Conservation (phyloP, 2,329 filamentous ascomycete species). For the Neonectria hederae region DNA sequence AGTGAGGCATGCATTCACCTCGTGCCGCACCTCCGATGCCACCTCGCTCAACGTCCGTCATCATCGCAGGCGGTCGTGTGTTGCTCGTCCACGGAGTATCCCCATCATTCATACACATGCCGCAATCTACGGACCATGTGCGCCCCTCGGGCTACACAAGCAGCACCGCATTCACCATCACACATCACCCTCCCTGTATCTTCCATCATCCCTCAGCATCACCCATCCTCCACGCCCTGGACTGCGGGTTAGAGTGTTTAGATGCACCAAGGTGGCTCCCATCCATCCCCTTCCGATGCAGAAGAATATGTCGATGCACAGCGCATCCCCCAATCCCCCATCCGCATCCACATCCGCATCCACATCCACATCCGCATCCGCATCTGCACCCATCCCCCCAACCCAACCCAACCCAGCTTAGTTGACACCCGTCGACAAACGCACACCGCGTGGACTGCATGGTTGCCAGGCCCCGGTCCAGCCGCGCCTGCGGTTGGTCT, state of each 20-base stretch:
- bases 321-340: conserved; percentile 37
- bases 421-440: conserved; percentile 25
- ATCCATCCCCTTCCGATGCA: conserved; percentile 32
- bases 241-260: conserved; percentile 23
- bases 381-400: conserved; percentile 23
- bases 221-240: conserved; percentile 7
- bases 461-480: conserved; percentile 27
- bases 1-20: conserved; percentile 11
- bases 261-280: conserved; percentile 34
- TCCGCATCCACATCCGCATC: conserved; percentile 20
- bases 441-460: conserved; percentile 33
- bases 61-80: conserved; percentile 14
- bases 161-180: conserved; percentile 6
- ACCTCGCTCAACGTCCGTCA: conserved; percentile 21
- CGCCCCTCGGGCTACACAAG: conserved; percentile 5
- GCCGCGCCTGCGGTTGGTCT: conserved; percentile 37
- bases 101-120: background rate
- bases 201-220: conserved; percentile 10
- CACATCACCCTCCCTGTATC: conserved; percentile 5
- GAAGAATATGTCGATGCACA: conserved; percentile 38
- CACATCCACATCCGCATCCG: conserved; percentile 23
- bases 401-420: conserved; percentile 29
- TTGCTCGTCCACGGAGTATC: conserved; percentile 17
- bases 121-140: conserved; percentile 10
- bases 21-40: conserved; percentile 25